Conservation (phyloP, 208 protist species). For the Leishmania turanica region DNA sequence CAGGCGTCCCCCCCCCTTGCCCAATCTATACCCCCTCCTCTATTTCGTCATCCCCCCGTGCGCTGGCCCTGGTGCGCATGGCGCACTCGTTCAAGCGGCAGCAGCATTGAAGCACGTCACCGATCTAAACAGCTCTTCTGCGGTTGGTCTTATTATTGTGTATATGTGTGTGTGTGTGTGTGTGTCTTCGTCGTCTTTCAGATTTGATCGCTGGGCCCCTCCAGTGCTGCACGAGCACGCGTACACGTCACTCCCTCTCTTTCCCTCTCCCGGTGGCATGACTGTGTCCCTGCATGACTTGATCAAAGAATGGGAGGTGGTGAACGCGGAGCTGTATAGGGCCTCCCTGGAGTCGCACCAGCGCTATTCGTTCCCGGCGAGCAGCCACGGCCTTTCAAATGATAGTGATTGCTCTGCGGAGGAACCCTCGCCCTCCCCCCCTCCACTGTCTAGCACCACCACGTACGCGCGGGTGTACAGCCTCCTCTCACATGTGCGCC, state of each 20-base stretch:
- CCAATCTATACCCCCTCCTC: neutral
- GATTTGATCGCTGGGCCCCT: neutral
- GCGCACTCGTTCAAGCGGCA: neutral
- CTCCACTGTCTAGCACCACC: slow-evolving; percentile 20
- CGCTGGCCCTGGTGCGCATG: neutral
- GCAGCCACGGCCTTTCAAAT: neutral
- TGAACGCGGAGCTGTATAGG: slow-evolving; percentile 23
- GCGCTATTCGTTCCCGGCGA: slow-evolving; percentile 26
- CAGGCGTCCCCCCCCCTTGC: no score
- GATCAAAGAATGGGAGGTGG: slow-evolving; percentile 33
- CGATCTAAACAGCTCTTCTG: neutral
- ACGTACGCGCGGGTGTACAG: slow-evolving; percentile 29
- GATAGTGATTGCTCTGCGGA: neutral
- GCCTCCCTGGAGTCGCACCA: slow-evolving; percentile 24
- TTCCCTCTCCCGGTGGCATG: slow-evolving; percentile 6
- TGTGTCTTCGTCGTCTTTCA: neutral
- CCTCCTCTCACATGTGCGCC: slow-evolving; percentile 24
- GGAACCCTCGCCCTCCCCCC: neutral
- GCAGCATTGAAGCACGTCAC: neutral
- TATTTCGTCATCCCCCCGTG: neutral
- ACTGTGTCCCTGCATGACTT: slow-evolving; percentile 19
- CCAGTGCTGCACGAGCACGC: neutral
- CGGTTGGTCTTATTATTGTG: neutral
- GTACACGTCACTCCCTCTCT: neutral
- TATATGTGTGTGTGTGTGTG: slow-evolving; percentile 1